Evolutionary conservation across 2,329 filamentous ascomycete species (phyloP), one percentile per base, ranked within the genome.

Genomic region (Myriosclerotinia duriaeana): DNA sequence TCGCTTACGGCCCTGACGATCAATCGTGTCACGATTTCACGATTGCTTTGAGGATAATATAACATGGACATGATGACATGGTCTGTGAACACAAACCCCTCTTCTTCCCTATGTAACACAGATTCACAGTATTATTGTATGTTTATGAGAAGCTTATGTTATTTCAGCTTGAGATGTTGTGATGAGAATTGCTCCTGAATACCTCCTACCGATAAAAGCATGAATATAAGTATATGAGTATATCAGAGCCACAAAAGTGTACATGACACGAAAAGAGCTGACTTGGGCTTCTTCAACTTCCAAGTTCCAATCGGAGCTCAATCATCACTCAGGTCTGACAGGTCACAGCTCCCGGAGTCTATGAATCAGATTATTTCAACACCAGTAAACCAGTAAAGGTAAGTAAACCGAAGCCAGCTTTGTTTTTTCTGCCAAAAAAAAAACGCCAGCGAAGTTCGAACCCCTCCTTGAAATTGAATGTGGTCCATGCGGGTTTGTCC

Each of bases 41-140:
- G 52, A 64, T 42, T 42, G 11, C n/a, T 8, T n/a, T 6, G n/a
- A 46, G 42, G 53, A 59, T 65, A 59, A 26, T 26, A 26, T 26
- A 26, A 26, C 26, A 26, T 26, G 26, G 26, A 26, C 26, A 26
- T 26, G 26, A 26, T 26, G 26, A 42, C 40, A 58, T 56, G 53
- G 62, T 56, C 52, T 58, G 53, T 58, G 53, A 58, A 64, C 53
- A 48, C 62, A 40, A 59, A 58, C 62, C 53, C 62, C 62, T 65
- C 62, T 58, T 64, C 48, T 53, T 54, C n/a, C 26, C 15, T 53
- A 55, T 11, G n/a, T n/a, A n/a, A n/a, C n/a, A n/a, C n/a, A n/a
- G 11, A 26, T 11, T 3, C 26, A 55, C 36, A 56, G 30, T 46
- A 34, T 40, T 22, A 5, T n/a, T 40, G 22, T 26, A 17, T 11